Conservation (phyloP, 345 rosid genomes). For the Populus tremula region DNA sequence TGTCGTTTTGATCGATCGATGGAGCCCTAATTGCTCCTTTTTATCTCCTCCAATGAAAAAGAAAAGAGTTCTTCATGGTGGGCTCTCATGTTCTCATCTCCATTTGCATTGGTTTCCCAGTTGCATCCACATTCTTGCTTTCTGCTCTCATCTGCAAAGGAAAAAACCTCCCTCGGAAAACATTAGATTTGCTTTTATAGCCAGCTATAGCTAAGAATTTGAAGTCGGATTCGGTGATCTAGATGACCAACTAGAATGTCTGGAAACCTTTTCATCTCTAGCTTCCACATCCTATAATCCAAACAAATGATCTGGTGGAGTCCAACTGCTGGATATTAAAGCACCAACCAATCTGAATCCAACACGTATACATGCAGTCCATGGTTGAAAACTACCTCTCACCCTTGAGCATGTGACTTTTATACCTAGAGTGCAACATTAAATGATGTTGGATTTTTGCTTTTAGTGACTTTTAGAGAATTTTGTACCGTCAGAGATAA, state of each 20-base stretch:
- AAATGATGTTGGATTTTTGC: not conserved
- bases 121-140: slow-evolving; percentile 31
- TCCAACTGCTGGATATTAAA: not conserved
- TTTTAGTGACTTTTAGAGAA: not conserved
- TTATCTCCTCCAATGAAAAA: not conserved
- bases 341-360: not conserved
- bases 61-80: slow-evolving; percentile 19
- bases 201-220: not conserved
- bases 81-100: slow-evolving; percentile 28
- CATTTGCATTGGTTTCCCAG: slow-evolving; percentile 14
- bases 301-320: not conserved
- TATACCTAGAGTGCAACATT: not conserved
- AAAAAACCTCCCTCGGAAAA: slow-evolving; percentile 10
- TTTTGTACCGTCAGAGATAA: too few species aligned
- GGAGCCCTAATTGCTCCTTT: not conserved
- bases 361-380: not conserved
- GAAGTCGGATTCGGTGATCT: slow-evolving; percentile 20
- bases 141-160: slow-evolving; percentile 28
- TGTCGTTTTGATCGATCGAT: slow-evolving; percentile 10
- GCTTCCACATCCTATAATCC: not conserved
- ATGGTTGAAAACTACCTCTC: not conserved
- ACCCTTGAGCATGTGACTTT: slow-evolving; percentile 15
- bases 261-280: not conserved
- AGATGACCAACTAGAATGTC: slow-evolving; percentile 24
- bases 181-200: not conserved